Evolutionary conservation across 2,329 filamentous ascomycete species (phyloP), one percentile per base, ranked within the genome.

Genomic region (Raffaelea albimanens): DNA sequence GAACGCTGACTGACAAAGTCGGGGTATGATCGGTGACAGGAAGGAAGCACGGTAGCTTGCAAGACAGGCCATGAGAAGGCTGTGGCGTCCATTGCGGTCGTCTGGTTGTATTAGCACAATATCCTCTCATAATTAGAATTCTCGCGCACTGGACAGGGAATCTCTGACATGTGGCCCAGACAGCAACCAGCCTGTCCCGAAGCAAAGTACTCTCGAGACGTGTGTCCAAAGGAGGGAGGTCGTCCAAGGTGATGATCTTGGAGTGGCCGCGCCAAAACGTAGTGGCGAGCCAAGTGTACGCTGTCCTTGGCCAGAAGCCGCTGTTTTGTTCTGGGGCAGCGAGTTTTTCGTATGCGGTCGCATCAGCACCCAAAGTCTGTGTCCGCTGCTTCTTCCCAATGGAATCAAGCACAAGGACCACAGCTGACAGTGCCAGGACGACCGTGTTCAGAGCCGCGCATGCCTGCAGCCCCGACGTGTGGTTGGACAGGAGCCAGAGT

Each of bases 201-300:
- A n/a, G n/a, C n/a, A n/a, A n/a, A n/a, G n/a, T 34, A 20, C 40
- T 42, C 16, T 8, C 4, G 8, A 42, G 40, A 19, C 22, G 19
- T 14, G 8, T 42, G 40, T 42, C 40, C n/a, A 42, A 20, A 23
- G 40, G 21, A 42, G 40, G 40, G 40, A 42, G 40, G 40, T 42
- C 40, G 8, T 20, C 40, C 40, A 42, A 20, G 5, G 40, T 16
- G 18, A 42, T 20, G 18, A 42, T 22, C 23, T 14, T 23, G n/a
- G 8, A 8, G 22, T 42, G 22, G 16, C 40, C 40, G 4, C 23
- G 19, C 8, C 40, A 20, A 20, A 42, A 42, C 4, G 40, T 42
- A 8, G 18, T 16, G 19, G 18, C n/a, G 8, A 42, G 40, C 40
- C 40, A 42, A 16, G 8, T 5, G 18, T 5, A 42, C 11, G 9